Evolutionary conservation across 352 stramenopile species (phyloP), one percentile per base, ranked within the genome.

Genomic region (Phytopythium vexans): DNA sequence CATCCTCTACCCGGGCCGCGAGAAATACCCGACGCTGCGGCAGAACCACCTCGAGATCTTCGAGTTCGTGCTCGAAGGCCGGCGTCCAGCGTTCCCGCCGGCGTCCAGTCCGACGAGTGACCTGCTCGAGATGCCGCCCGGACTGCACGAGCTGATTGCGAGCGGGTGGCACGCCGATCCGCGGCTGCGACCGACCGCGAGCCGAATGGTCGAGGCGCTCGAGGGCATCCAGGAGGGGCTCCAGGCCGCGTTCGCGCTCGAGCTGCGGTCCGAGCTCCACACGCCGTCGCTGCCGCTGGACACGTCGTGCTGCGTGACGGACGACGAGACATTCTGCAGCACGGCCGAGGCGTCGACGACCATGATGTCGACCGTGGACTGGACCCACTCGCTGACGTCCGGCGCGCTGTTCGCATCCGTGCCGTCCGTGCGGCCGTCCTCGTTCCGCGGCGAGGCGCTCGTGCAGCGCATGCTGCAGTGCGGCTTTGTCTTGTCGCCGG

Each of bases 21-120:
- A 81, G 2, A 81, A 73, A 45, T 85, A 62, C 39, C 69, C 67
- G 8, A 40, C 48, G 15, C 44, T 60, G 49, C 58, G 60, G 9
- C 54, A 54, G 34, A 73, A 72, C 21, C 61, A 81, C 14, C 16
- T 68, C 1, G 61, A 66, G 33, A 58, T 87, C 16, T 71, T 79
- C 39, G 65, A 81, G 32, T 21, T 53, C 16, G 75, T 80, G 1
- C 57, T 77, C n/a, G 43, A 62, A 33, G 76, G 76, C 21, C 14
- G 49, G 1, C 74, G 76, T 0, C 76, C 74, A 8, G 51, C 15
- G 8, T 21, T 88, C 2, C n/a, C 61, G 10, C 44, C 46, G 27
- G 31, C 44, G 12, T 54, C 11, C 44, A 56, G 12, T 41, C 52
- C 39, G 37, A 53, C 36, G 36, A 37, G 21, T 27, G 21, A 27